Evolutionary conservation across 164 flowering plant species (phyloP), one percentile per base, ranked within the genome.

Genomic region (Cinnamomum micranthum): DNA sequence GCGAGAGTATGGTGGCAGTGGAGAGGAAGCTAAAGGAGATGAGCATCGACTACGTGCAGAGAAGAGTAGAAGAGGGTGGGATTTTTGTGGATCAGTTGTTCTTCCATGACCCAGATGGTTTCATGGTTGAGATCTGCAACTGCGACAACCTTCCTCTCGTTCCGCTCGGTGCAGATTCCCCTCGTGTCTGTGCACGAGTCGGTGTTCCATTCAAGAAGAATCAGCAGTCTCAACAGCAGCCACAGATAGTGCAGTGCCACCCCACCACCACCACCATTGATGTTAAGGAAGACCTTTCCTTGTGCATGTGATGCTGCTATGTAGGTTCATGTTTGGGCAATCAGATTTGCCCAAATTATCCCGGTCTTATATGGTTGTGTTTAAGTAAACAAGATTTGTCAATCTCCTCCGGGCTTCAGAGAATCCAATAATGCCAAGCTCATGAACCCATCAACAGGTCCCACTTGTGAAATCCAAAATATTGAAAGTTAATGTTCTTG

Each of bases 61-160:
- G 84, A 9, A 70, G 65, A 41, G 97, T 92, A 7, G 92, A 88
- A 68, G 95, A 91, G 84, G 90, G 94, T 0, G 92, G 97, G 2
- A 81, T 89, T 22, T 72, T 80, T 19, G 92, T 92, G 12, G 93
- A 90, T 33, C 97, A 92, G 72, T 71, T 92, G 20, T 92, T 92
- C 84, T 92, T 92, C 84, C 97, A 92, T 52, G 97, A 92, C 74
- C 97, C 97, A 4, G 95, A 92, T 74, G 97, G 97, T 0, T 90
- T 87, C 89, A 92, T 92, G 97, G 79, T 92, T 62, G 97, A 92
- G 80, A 91, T 92, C 25, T 92, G 97, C 88, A 84, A 91, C 86
- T 92, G 97, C 73, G 93, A 91, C 33, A 87, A 82, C 70, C 82
- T 91, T 4, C 98, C 97, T 1, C 88, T 94, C 15, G 70, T 92